A percentile compares a stretch with the other conserved stretches of the same genome.
Evolutionary conservation across 1,284 basidiomycete genomes (phyloP).

Genomic region (Cryptococcus amylolentus): DNA sequence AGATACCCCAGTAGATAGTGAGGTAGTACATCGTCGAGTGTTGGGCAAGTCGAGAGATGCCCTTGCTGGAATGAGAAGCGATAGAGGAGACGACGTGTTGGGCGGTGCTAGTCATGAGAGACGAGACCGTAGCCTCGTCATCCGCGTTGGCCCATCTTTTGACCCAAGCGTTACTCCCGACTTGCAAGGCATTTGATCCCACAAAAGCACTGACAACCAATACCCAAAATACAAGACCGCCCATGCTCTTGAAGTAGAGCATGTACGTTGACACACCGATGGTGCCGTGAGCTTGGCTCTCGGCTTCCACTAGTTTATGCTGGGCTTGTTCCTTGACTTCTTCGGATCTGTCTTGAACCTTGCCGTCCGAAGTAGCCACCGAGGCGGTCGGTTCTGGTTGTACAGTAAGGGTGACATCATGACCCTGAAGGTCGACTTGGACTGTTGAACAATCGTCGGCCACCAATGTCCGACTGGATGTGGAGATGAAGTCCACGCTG

Average conservation of each 20-base stretch:
- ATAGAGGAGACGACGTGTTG: not conserved
- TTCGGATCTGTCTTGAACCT: slow-evolving; percentile 1
- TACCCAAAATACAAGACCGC: slow-evolving; percentile 39
- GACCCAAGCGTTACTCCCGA: slow-evolving; percentile 47
- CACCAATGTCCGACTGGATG: not conserved
- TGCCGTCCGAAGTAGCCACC: slow-evolving; percentile 19
- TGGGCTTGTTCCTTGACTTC: slow-evolving; percentile 17
- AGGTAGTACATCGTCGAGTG: slow-evolving; percentile 33
- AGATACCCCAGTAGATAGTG: slow-evolving; percentile 38
- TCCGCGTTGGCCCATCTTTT: slow-evolving; percentile 44
- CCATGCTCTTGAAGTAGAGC: slow-evolving; percentile 43
- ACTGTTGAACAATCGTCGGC: not conserved
- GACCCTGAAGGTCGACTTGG: slow-evolving; percentile 32
- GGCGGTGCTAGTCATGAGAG: not conserved
- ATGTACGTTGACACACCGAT: slow-evolving; percentile 36
- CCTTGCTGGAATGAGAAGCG: not conserved
- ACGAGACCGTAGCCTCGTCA: slow-evolving; percentile 4
- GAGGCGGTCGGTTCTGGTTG: slow-evolving; percentile 31
- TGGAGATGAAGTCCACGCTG: not conserved
- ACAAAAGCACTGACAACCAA: slow-evolving; percentile 33
- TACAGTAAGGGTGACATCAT: slow-evolving; percentile 57
- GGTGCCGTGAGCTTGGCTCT: slow-evolving; percentile 34
- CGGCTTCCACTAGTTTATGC: slow-evolving; percentile 45
- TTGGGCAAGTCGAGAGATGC: not conserved
- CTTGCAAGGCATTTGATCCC: slow-evolving; percentile 42